phyloP scores from a whole-genome alignment of 352 stramenopile genomes.

The Plasmopara viticola region DNA sequence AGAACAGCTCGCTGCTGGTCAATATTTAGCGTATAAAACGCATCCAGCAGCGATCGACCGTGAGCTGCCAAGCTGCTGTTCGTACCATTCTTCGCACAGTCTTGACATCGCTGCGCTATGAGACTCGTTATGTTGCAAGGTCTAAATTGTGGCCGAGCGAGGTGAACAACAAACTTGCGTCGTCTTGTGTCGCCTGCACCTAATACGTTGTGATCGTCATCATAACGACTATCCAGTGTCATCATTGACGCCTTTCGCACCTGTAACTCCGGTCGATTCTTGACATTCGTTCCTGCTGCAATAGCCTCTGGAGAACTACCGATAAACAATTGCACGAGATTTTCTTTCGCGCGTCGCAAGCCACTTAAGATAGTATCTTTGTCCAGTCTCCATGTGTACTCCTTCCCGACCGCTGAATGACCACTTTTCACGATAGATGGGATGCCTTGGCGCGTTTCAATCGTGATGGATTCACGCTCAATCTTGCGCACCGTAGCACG shows the following conservation, averaged over 20 bases:
- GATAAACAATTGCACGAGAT: conserved; percentile 70
- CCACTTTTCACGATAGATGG: conserved; percentile 51
- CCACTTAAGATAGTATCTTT: conserved; percentile 63
- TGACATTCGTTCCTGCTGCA: conserved; percentile 28
- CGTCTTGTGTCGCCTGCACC: conserved; percentile 42
- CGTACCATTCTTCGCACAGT: conserved; percentile 9
- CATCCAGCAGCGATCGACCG: conserved; percentile 32
- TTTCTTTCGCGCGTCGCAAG: conserved; percentile 67
- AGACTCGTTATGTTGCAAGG: conserved; percentile 36
- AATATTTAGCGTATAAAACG: conserved; percentile 61
- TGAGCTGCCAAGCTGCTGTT: conserved; percentile 12
- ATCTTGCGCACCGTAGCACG: conserved; percentile 43
- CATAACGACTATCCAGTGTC: conserved; percentile 9
- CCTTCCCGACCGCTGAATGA: conserved; percentile 46
- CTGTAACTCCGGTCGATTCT: conserved; percentile 30
- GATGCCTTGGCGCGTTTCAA: conserved; percentile 56
- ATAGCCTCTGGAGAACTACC: conserved; percentile 40
- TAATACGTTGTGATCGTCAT: conserved; percentile 12
- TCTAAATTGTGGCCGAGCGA: conserved; percentile 55
- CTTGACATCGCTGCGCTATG: conserved; percentile 30
- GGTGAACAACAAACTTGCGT: conserved; percentile 58
- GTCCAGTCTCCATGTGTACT: conserved; percentile 72
- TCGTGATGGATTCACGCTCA: conserved; percentile 35
- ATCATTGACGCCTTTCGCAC: conserved; percentile 15
- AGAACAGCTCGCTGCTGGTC: conserved; percentile 69